Evolutionary conservation across 169 alveolate genomes (phyloP).

Genomic region (Plasmodium knowlesi): DNA sequence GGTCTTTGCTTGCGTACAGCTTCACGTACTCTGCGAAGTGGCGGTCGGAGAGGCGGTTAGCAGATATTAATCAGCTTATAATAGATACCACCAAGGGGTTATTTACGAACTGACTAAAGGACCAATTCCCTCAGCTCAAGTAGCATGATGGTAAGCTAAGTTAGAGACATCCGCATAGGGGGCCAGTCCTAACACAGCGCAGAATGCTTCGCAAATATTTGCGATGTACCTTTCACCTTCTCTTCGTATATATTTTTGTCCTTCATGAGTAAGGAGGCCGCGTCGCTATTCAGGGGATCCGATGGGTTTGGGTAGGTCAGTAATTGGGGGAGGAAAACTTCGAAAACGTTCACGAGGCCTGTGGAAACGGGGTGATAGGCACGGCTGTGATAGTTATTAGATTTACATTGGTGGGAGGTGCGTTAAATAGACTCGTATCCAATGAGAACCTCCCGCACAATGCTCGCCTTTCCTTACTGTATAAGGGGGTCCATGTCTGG

Average conservation of each 20-base stretch:
- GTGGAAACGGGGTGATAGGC: background rate
- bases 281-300: conserved; percentile 97
- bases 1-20: conserved; percentile 83
- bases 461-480: conserved; percentile 79
- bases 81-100: background rate
- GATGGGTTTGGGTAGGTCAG: conserved; percentile 97
- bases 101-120: background rate
- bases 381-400: background rate
- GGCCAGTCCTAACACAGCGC: background rate
- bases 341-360: conserved; percentile 96
- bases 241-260: conserved; percentile 91
- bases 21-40: conserved; percentile 81
- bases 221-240: conserved; percentile 90
- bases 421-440: background rate
- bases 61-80: background rate
- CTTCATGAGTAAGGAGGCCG: conserved; percentile 94
- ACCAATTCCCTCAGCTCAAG: background rate
- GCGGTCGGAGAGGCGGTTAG: background rate
- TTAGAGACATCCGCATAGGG: background rate
- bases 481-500: conserved; percentile 98
- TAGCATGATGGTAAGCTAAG: background rate
- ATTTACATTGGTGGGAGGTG: background rate
- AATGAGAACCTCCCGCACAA: background rate
- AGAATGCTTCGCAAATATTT: background rate
- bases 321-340: conserved; percentile 95